These are phyloP conservation scores for Stromatinia cepivora DNA, from an alignment of 2,329 filamentous ascomycete species.

Conservation along the genomic window DNA sequence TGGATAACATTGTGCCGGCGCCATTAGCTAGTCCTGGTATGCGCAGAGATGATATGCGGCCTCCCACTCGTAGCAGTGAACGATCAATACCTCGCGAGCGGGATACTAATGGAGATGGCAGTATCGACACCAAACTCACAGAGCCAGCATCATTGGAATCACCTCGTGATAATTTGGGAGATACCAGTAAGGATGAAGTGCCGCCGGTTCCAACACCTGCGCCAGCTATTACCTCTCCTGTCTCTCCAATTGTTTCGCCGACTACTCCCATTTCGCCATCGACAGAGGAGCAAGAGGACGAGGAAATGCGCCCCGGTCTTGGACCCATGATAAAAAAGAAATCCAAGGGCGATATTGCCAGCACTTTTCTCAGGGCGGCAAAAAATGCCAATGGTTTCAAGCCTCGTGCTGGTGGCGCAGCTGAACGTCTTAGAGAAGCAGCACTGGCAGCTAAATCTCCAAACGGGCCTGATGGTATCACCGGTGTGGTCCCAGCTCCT, in stretches of 20 bases:
- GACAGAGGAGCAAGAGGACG: slow-evolving; percentile 29
- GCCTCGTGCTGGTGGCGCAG: slow-evolving; percentile 82
- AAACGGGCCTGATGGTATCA: slow-evolving; percentile 85
- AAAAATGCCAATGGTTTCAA: slow-evolving; percentile 74
- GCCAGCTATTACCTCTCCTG: slow-evolving; percentile 18
- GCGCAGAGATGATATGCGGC: slow-evolving; percentile 40
- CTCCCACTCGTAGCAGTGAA: slow-evolving; percentile 41
- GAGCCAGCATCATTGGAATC: slow-evolving; percentile 15
- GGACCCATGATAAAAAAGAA: slow-evolving; percentile 86
- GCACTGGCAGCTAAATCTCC: slow-evolving; percentile 51
- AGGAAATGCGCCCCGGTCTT: slow-evolving; percentile 66
- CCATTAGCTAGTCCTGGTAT: slow-evolving; percentile 43
- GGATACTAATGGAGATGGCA: slow-evolving; percentile 23
- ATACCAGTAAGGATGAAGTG: slow-evolving; percentile 11
- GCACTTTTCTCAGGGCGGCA: slow-evolving; percentile 77
- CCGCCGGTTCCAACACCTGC: slow-evolving; percentile 9
- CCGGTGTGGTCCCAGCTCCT: slow-evolving; percentile 80
- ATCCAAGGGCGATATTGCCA: slow-evolving; percentile 71
- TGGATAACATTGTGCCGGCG: slow-evolving; percentile 42
- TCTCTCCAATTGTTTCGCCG: slow-evolving; percentile 24
- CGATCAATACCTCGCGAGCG: slow-evolving; percentile 31
- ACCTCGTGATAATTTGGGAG: not conserved
- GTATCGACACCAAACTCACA: slow-evolving; percentile 9
- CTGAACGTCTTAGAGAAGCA: slow-evolving; percentile 64
- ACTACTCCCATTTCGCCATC: slow-evolving; percentile 14